Base-by-base conservation (phyloP, 2,329 filamentous ascomycete genomes). In the Trichoderma simmonsii region DNA sequence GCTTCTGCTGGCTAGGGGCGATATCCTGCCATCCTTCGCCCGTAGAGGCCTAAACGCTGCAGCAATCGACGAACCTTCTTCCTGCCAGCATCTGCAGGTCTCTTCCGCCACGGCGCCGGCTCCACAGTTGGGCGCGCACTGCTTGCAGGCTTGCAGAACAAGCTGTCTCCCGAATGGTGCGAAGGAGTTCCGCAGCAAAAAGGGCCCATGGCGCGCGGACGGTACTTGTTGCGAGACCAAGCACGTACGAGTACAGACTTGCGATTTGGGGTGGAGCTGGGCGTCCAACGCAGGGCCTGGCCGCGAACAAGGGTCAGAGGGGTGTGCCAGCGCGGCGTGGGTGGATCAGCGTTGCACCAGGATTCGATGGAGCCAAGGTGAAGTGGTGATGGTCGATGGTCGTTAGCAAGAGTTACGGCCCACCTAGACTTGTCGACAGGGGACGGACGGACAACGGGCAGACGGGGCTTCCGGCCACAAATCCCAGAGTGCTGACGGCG, bases 341-440 rank as follows among this genome's bases (percentile, higher is more conserved):
- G 72, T 76, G 74, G 73, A 80, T 75, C 79, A 79, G 75, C 56
- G 79, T 81, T 76, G 76, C 76, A 80, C 79, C 75, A 77, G 76
- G 78, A 79, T 79, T 72, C 71, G 61, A 72, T 70, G 67, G 67
- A 51, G 67, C 21, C 39, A 70, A 70, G 64, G 64, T 67, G 64
- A 67, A 26, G 67, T 70, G 67, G 57, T 69, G 65, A 70, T 67
- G 63, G 56, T 54, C 28, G 65, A 72, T 71, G 63, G 56, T 71
- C 70, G 59, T 68, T 67, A 61, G 65, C 54, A 72, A 54, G 36
- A 54, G 48, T 43, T 65, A 18, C 61, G 56, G 21, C 65, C 63
- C 64, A 62, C 54, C 65, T 60, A 60, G 64, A 36, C 57, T 34
- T 70, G 67, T 70, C 60, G 71, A 70, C 71, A 72, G 71, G 71